Conservation (phyloP, 2,329 filamentous ascomycete species). For the Nannizzia gypsea region DNA sequence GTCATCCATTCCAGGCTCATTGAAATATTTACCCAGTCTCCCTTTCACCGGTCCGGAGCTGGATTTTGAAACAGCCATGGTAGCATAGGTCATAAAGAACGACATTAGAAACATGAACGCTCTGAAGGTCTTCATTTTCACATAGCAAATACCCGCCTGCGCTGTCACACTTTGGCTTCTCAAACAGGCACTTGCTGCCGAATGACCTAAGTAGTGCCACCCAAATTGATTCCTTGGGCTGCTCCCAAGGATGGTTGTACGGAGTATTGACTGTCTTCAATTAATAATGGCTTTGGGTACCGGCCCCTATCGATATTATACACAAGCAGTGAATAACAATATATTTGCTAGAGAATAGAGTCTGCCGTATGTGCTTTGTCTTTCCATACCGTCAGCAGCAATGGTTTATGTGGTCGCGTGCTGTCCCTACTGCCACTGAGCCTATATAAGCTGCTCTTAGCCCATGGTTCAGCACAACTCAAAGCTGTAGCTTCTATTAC, state of each 20-base stretch:
- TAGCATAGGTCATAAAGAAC: not conserved
- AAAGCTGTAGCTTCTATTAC: not conserved
- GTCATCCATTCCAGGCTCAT: conserved; percentile 50
- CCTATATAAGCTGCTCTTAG: not conserved
- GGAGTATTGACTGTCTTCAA: not conserved
- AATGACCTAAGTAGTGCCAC: not conserved
- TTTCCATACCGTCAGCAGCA: no score
- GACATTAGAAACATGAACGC: not conserved
- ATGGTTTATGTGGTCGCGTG: not conserved
- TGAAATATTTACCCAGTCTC: conserved; percentile 50
- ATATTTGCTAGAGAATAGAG: not conserved
- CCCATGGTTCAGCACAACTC: not conserved
- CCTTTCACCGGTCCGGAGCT: conserved; percentile 16
- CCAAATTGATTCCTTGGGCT: not conserved
- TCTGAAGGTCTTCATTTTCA: not conserved
- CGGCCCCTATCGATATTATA: not conserved
- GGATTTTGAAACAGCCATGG: not conserved
- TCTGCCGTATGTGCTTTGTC: not conserved
- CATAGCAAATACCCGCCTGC: no score
- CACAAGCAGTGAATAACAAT: not conserved
- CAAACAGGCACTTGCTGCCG: not conserved
- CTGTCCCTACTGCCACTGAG: not conserved
- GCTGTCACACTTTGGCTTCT: not conserved
- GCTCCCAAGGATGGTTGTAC: not conserved
- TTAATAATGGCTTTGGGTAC: not conserved